A percentile compares a stretch with the other conserved stretches of the same genome.
Conservation (phyloP, 805 yeast genomes). For the Ogataea minuta region DNA sequence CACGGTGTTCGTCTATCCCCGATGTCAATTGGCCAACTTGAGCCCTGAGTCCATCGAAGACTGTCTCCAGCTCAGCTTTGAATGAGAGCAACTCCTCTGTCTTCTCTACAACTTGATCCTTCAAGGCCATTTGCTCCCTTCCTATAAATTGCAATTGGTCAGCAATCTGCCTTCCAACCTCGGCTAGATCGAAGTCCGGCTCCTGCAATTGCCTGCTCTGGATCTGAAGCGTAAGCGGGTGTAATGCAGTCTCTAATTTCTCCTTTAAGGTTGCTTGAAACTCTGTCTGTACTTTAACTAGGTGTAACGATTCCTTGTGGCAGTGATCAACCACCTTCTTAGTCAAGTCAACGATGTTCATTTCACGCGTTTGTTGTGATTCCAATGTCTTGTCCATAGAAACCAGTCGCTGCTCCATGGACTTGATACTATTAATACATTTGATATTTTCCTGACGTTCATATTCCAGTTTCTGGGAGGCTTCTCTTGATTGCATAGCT, state of each 20-base stretch:
- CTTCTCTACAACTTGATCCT: slow-evolving; percentile 7
- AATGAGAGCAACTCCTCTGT: slow-evolving; percentile 13
- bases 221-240: slow-evolving; percentile 17
- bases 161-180: slow-evolving; percentile 1
- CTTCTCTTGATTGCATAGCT: slow-evolving; percentile 35
- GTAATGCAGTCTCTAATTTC: slow-evolving; percentile 16
- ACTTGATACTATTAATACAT: slow-evolving; percentile 15
- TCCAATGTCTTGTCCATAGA: slow-evolving; percentile 35
- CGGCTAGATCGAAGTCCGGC: not conserved
- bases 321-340: slow-evolving; percentile 28
- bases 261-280: slow-evolving; percentile 16
- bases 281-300: slow-evolving; percentile 22
- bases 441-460: slow-evolving; percentile 26
- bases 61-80: slow-evolving; percentile 8
- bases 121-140: slow-evolving; percentile 10
- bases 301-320: slow-evolving; percentile 26
- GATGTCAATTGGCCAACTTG: not conserved
- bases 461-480: slow-evolving; percentile 17
- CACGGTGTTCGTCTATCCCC: slow-evolving; percentile 1
- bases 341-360: slow-evolving; percentile 11
- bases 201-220: not conserved
- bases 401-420: slow-evolving; percentile 33
- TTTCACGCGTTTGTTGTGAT: slow-evolving; percentile 16
- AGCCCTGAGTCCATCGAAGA: slow-evolving; percentile 1
- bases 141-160: slow-evolving; percentile 4